Base-by-base conservation (phyloP, 495 filamentous ascomycete genomes). In the Chaetomidium leptoderma region DNA sequence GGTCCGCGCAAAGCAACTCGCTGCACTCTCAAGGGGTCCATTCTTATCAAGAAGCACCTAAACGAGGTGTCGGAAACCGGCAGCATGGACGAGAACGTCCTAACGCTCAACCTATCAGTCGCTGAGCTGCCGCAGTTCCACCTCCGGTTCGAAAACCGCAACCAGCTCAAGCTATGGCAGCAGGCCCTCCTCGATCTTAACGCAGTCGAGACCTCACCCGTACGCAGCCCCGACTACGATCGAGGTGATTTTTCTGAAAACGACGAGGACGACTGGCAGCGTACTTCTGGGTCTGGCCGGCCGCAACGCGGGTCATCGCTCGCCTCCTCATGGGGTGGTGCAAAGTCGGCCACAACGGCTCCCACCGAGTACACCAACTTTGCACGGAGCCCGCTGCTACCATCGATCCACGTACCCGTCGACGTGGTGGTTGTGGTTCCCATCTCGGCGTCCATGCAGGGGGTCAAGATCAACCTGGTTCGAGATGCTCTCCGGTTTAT, bases 391-490 rank as follows among this genome's bases (percentile, higher is more conserved):
- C 68, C 76, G n/a, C 68, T 77, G 35, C 64, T 88, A 16, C 74
- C 80, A 4, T 82, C 89, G 1, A 69, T 95, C 55, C 93, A 97
- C 69, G 91, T 97, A 40, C 95, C 93, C 16, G 81, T 97, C 33
- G 93, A 99, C 68, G 84, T 99, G 40, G 92, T 99, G 3, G 89
- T 97, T 8, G 93, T 99, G 33, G 93, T 99, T 46, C 93, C 93
- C 0, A 91, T 97, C 11, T 96, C 93, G 10, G 96, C 95, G 6
- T 99, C 93, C 0, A 99, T 97, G 93, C 93, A 97, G 72, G 93
- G 95, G 6, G 81, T 99, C 47, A 99, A 99, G 73, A 97, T 99
- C 62, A 95, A 89, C 47, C 81, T 99, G 0, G 82, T 99, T 8
- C 86, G 91, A n/a, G 93, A 97, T 70, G 84, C 91, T 6, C 81